Evolutionary conservation across 192 early-diverging fungal species (phyloP).

Genomic region (Backusella parvicylindrica): DNA sequence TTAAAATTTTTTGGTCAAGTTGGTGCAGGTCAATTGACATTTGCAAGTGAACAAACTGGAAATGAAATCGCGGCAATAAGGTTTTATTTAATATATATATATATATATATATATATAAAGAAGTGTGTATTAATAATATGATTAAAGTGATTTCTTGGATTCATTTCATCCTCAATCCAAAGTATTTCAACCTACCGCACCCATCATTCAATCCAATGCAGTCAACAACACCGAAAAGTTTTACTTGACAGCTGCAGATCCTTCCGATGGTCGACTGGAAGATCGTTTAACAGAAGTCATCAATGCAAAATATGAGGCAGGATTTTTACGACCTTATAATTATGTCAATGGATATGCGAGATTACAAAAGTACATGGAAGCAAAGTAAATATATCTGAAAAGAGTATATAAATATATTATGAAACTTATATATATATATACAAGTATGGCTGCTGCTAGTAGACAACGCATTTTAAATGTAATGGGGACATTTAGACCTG

Average conservation of each 20-base stretch:
- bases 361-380: slow-evolving; percentile 90
- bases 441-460: slow-evolving; percentile 65
- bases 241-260: slow-evolving; percentile 90
- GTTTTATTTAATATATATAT: background rate
- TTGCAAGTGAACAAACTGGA: slow-evolving; percentile 72
- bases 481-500: slow-evolving; percentile 85
- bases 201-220: slow-evolving; percentile 15
- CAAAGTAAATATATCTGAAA: too few relatives aligned
- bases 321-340: slow-evolving; percentile 95
- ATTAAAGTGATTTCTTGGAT: slow-evolving; percentile 55
- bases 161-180: slow-evolving; percentile 37
- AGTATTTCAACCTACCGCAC: slow-evolving; percentile 5
- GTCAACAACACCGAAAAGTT: slow-evolving; percentile 63
- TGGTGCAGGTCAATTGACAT: slow-evolving; percentile 53
- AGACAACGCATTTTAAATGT: slow-evolving; percentile 82
- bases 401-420: too few relatives aligned
- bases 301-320: slow-evolving; percentile 94
- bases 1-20: slow-evolving; percentile 37
- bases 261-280: slow-evolving; percentile 78
- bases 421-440: background rate
- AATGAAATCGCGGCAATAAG: slow-evolving; percentile 75
- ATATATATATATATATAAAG: too few relatives aligned
- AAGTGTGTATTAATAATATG: background rate
- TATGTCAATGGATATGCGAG: slow-evolving; percentile 89
- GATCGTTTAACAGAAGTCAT: slow-evolving; percentile 90